Conservation (phyloP, 805 yeast species). For the Teunomyces aglyptinius region DNA sequence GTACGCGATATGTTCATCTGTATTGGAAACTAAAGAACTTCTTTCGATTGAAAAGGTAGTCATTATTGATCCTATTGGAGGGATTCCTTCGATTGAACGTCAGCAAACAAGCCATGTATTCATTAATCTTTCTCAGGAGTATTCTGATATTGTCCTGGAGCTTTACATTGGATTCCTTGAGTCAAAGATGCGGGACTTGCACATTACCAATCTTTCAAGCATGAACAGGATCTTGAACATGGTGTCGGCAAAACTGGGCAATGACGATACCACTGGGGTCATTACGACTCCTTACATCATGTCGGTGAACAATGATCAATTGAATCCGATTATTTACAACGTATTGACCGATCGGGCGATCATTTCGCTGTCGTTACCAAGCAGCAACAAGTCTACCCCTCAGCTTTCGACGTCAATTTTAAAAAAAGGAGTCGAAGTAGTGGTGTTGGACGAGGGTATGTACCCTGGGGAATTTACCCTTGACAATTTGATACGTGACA, state of each 20-base stretch:
- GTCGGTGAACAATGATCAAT: slow-evolving; percentile 46
- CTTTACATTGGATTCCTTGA: slow-evolving; percentile 55
- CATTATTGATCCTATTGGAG: slow-evolving; percentile 79
- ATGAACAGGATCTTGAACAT: slow-evolving; percentile 56
- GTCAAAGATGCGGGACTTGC: slow-evolving; percentile 48
- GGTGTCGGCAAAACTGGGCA: slow-evolving; percentile 42
- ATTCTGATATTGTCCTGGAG: slow-evolving; percentile 61
- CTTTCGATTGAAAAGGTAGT: slow-evolving; percentile 78
- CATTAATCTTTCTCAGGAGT: slow-evolving; percentile 82
- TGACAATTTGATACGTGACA: slow-evolving; percentile 32
- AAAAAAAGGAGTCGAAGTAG: slow-evolving; percentile 68
- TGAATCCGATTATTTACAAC: slow-evolving; percentile 88
- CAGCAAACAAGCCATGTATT: slow-evolving; percentile 81
- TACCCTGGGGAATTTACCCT: slow-evolving; percentile 38
- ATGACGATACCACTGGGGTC: slow-evolving; percentile 65
- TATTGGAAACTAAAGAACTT: slow-evolving; percentile 24
- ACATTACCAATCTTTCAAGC: slow-evolving; percentile 62
- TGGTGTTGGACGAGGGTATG: slow-evolving; percentile 33
- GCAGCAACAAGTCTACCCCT: slow-evolving; percentile 52
- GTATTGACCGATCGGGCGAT: slow-evolving; percentile 88
- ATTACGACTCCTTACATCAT: slow-evolving; percentile 84
- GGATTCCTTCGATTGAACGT: slow-evolving; percentile 85
- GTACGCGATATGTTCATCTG: slow-evolving; percentile 21
- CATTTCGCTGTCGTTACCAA: slow-evolving; percentile 87
- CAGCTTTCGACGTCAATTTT: slow-evolving; percentile 73